Conservation (phyloP, 305 asterid genomes). For the Withania somnifera region DNA sequence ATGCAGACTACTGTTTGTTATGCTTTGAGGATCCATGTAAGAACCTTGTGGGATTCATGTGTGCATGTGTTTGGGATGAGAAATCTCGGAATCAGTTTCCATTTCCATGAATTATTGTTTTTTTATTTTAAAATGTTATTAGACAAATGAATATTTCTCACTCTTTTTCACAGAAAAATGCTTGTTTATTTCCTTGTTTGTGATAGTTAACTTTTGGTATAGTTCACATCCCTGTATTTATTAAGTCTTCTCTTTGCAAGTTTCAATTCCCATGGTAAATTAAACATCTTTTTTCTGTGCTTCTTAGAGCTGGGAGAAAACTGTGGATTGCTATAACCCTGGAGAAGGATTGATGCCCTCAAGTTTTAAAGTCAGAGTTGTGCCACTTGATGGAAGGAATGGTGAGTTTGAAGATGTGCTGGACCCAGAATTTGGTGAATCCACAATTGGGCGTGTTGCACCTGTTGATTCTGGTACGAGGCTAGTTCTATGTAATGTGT, state of each 20-base stretch:
- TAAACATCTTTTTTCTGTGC: not conserved
- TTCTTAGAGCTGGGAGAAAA: conserved; percentile 71
- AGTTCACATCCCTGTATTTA: not conserved
- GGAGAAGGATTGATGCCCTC: conserved; percentile 83
- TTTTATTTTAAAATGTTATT: not conserved
- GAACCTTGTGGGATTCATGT: not conserved
- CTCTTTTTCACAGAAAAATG: not conserved
- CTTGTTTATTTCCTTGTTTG: not conserved
- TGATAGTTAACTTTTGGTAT: not conserved
- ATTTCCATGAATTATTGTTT: not conserved
- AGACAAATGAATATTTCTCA: not conserved
- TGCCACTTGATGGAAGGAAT: conserved; percentile 49
- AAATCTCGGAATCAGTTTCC: not conserved
- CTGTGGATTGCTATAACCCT: conserved; percentile 76
- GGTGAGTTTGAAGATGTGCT: conserved; percentile 59
- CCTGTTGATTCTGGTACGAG: conserved; percentile 65
- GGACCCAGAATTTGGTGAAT: conserved; percentile 80
- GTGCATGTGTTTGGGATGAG: not conserved
- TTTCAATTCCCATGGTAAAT: not conserved
- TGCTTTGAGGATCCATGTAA: not conserved
- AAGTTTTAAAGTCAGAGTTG: conserved; percentile 63
- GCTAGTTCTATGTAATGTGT: not conserved
- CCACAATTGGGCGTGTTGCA: conserved; percentile 77
- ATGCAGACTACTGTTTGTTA: not conserved
- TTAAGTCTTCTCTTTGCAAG: not conserved